These are phyloP conservation scores for Babesia bigemina DNA, from an alignment of 169 alveolate species.

Conservation along the genomic window DNA sequence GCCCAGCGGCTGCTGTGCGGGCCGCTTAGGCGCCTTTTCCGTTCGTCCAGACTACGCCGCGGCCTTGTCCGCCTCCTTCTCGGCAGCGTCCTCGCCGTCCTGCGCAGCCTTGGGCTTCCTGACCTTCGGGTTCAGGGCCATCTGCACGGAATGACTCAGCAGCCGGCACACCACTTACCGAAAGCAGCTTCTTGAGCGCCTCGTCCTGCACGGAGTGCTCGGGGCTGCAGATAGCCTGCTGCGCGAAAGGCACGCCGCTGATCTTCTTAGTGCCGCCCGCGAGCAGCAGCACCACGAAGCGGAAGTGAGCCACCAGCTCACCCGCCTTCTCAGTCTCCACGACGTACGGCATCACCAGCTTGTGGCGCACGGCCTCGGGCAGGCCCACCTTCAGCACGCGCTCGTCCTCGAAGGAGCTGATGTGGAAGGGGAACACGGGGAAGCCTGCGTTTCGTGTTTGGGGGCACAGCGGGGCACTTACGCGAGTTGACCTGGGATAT, in stretches of 20 bases:
- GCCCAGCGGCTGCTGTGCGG: too few relatives aligned
- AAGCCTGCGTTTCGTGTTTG: constrained; percentile 33
- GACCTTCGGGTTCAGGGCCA: constrained; percentile 30
- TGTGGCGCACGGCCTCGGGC: constrained; percentile 95
- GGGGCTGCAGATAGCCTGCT: constrained; percentile 47
- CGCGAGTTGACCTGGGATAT: constrained; percentile 89
- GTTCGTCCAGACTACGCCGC: too few relatives aligned
- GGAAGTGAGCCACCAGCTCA: constrained; percentile 92
- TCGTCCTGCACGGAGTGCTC: constrained; percentile 50
- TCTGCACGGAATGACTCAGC: not conserved
- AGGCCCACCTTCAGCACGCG: constrained; percentile 89
- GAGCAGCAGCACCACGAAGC: constrained; percentile 87
- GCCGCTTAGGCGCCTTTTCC: too few relatives aligned
- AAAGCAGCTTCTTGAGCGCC: constrained; percentile 32
- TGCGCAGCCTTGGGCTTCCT: constrained; percentile 19
- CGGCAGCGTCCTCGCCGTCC: not conserved
- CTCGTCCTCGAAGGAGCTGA: constrained; percentile 80
- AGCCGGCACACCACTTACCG: constrained; percentile 23
- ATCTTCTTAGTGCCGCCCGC: constrained; percentile 87
- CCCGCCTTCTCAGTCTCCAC: constrained; percentile 89
- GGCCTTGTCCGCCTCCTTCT: too few relatives aligned
- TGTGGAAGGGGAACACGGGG: constrained; percentile 84
- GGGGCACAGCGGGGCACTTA: not conserved
- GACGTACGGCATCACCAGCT: constrained; percentile 91
- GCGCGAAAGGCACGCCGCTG: constrained; percentile 72